These are phyloP conservation scores for Dispira simplex DNA, from an alignment of 192 early-diverging fungal genomes.

Conservation along the genomic window DNA sequence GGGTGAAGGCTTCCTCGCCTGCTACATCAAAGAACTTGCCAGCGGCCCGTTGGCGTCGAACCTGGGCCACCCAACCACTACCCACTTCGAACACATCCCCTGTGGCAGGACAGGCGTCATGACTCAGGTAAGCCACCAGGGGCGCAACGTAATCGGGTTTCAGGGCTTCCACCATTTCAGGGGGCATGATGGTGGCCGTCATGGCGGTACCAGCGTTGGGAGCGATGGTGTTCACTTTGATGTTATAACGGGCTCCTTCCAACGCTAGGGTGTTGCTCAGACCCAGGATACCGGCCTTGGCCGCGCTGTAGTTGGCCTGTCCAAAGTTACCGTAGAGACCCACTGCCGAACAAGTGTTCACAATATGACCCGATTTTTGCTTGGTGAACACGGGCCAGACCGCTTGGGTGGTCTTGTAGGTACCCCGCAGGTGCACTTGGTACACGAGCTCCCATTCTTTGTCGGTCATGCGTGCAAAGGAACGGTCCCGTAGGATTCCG, in stretches of 20 bases:
- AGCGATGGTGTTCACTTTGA: constrained; percentile 87
- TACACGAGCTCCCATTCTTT: constrained; percentile 91
- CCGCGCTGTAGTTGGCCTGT: constrained; percentile 91
- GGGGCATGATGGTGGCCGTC: constrained; percentile 94
- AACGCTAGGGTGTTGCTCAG: constrained; percentile 82
- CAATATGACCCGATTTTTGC: constrained; percentile 89
- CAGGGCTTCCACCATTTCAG: constrained; percentile 85
- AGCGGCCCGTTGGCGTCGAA: constrained; percentile 92
- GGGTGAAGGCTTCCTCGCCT: constrained; percentile 38
- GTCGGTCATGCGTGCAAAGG: constrained; percentile 80
- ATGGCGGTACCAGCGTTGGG: constrained; percentile 95
- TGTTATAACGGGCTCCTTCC: constrained; percentile 84
- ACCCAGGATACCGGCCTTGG: constrained; percentile 85
- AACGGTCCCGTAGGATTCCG: constrained; percentile 92
- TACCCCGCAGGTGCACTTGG: constrained; percentile 78
- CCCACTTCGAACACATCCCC: constrained; percentile 94
- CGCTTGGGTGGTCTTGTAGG: constrained; percentile 90
- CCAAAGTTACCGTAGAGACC: constrained; percentile 91
- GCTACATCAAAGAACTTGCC: constrained; percentile 86
- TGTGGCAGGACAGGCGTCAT: constrained; percentile 59
- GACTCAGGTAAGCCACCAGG: constrained; percentile 77
- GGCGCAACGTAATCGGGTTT: constrained; percentile 96
- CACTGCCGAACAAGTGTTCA: constrained; percentile 89
- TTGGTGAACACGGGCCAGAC: constrained; percentile 89
- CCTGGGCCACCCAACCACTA: constrained; percentile 84